Conservation (phyloP, 495 filamentous ascomycete species). For the Penicillium simplicissimum region DNA sequence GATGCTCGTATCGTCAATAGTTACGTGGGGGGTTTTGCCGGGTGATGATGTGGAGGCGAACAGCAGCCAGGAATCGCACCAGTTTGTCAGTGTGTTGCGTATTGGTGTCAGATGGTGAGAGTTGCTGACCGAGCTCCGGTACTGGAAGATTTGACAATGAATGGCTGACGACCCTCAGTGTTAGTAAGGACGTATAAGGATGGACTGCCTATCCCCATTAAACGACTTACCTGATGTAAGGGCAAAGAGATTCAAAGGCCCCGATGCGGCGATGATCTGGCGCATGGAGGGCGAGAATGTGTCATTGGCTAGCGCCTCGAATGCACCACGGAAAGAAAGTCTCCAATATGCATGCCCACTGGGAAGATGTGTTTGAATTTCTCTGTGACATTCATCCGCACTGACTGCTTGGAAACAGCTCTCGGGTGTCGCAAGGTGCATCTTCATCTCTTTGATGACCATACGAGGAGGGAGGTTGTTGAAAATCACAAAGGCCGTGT, state of each 20-base stretch:
- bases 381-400: conserved; percentile 21
- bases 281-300: neutral
- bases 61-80: conserved; percentile 20
- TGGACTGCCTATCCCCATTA: too few species aligned
- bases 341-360: conserved; percentile 17
- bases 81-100: conserved; percentile 19
- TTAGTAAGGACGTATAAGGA: too few species aligned
- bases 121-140: conserved; percentile 21
- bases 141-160: conserved; percentile 30
- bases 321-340: conserved; percentile 19
- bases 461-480: conserved; percentile 36
- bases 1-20: conserved; percentile 12
- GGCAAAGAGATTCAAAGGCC: conserved; percentile 25
- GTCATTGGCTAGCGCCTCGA: conserved; percentile 14
- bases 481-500: conserved; percentile 32
- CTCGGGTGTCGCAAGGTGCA: conserved; percentile 31
- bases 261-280: conserved; percentile 12
- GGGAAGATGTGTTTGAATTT: conserved; percentile 12
- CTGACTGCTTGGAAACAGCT: conserved; percentile 34
- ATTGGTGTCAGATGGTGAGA: conserved; percentile 16
- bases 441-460: conserved; percentile 34
- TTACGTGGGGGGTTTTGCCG: conserved; percentile 13
- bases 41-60: conserved; percentile 8
- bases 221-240: conserved; percentile 21
- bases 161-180: too few species aligned